Conservation (phyloP, 1,284 basidiomycete species). For the Schizophyllum commune region DNA sequence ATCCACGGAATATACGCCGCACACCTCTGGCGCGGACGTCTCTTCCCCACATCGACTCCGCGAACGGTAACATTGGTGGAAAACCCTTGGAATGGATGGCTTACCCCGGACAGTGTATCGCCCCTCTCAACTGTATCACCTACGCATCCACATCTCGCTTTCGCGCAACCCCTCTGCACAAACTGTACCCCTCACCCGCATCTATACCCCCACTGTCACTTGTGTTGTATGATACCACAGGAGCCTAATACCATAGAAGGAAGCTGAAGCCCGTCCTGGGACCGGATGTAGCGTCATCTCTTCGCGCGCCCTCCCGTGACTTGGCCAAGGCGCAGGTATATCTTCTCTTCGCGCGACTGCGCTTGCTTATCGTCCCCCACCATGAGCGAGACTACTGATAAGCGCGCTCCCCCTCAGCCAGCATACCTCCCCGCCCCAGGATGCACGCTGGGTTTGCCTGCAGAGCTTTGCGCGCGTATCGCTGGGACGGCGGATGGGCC, state of each 20-base stretch:
- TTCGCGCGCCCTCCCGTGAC: no score
- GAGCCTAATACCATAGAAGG: neutral
- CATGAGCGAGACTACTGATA: neutral
- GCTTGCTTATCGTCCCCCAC: neutral
- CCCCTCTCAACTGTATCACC: neutral
- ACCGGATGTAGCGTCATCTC: no score
- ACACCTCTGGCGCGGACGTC: neutral
- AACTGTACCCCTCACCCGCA: neutral
- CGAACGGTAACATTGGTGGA: neutral
- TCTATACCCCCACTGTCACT: neutral
- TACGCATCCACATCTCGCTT: neutral
- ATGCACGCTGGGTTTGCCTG: slow-evolving; percentile 5
- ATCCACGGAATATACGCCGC: neutral
- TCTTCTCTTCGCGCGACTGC: neutral
- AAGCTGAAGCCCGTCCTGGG: neutral
- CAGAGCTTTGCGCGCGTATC: slow-evolving; percentile 7
- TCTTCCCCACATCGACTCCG: neutral
- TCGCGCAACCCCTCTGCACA: neutral
- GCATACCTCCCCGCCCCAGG: slow-evolving; percentile 5
- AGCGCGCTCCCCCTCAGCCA: neutral
- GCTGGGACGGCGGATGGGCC: neutral
- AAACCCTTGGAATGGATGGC: neutral
- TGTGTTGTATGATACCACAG: neutral
- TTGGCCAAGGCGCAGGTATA: neutral
- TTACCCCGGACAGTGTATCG: neutral